phyloP scores from a whole-genome alignment of 352 stramenopile species.

The Phytophthora aleatoria region DNA sequence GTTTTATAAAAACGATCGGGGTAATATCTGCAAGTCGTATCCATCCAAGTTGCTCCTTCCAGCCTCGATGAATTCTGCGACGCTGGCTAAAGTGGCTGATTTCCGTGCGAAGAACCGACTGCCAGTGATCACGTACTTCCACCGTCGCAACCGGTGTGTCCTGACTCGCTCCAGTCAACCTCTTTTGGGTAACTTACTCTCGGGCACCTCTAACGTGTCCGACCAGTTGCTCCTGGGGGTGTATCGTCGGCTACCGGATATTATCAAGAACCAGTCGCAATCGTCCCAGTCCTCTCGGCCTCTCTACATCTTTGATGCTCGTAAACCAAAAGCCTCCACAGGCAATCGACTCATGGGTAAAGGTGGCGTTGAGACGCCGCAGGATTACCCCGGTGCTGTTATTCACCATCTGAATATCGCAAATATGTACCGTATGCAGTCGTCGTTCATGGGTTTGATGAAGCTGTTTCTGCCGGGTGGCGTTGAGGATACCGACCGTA shows the following conservation, averaged over 20 bases:
- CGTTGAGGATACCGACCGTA: slow-evolving; percentile 67
- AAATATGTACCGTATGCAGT: slow-evolving; percentile 95
- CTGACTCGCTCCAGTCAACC: slow-evolving; percentile 86
- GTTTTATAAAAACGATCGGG: slow-evolving; percentile 82
- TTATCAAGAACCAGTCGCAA: slow-evolving; percentile 75
- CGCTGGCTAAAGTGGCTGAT: slow-evolving; percentile 70
- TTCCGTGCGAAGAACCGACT: slow-evolving; percentile 89
- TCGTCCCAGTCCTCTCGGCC: slow-evolving; percentile 66
- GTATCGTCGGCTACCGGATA: slow-evolving; percentile 81
- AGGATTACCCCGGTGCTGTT: slow-evolving; percentile 80
- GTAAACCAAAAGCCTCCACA: slow-evolving; percentile 89
- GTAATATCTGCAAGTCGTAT: slow-evolving; percentile 86
- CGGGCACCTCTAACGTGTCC: slow-evolving; percentile 69
- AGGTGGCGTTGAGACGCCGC: slow-evolving; percentile 86
- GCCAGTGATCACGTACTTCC: slow-evolving; percentile 88
- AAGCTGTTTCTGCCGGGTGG: slow-evolving; percentile 74
- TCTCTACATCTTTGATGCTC: slow-evolving; percentile 92
- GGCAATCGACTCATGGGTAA: slow-evolving; percentile 92
- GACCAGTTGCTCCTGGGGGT: slow-evolving; percentile 78
- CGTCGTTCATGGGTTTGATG: slow-evolving; percentile 67
- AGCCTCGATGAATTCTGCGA: slow-evolving; percentile 65
- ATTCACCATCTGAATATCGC: slow-evolving; percentile 90
- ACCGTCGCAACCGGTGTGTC: slow-evolving; percentile 76
- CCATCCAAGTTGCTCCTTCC: slow-evolving; percentile 82
- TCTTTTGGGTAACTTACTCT: slow-evolving; percentile 74